Conservation (phyloP, 768 basidiomycete genomes). For the Pluteus cervinus region DNA sequence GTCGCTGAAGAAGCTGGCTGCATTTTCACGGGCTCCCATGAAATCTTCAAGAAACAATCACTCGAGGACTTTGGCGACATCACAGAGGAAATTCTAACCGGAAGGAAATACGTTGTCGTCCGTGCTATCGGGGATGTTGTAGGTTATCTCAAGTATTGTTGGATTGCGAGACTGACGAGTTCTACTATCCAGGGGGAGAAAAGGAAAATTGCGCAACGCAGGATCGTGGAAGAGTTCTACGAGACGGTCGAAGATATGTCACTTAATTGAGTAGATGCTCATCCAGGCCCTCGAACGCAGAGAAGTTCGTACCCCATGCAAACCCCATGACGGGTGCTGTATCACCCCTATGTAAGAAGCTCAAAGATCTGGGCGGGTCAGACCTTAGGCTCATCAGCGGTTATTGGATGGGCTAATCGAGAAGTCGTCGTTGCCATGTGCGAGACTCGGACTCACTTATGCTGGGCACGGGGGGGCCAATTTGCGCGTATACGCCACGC, state of each 20-base stretch:
- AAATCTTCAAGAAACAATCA: too few species aligned
- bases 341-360: too few species aligned
- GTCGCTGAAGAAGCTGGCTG: constrained; percentile 90
- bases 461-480: too few species aligned
- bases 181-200: constrained; percentile 43
- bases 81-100: constrained; percentile 63
- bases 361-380: too few species aligned
- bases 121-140: constrained; percentile 57
- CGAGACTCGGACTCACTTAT: too few species aligned
- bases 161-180: constrained; percentile 2
- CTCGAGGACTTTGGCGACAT: constrained; percentile 49
- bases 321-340: background rate
- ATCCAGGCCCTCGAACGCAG: too few species aligned
- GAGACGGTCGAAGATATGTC: constrained; percentile 70
- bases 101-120: constrained; percentile 78
- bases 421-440: too few species aligned
- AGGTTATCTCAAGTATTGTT: constrained; percentile 26
- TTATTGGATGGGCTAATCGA: too few species aligned
- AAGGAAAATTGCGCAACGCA: constrained; percentile 63
- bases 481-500: too few species aligned
- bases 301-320: too few species aligned
- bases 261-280: constrained; percentile 30
- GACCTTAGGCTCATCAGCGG: too few species aligned
- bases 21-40: constrained; percentile 66
- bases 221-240: constrained; percentile 83